Conservation (phyloP, 2,329 filamentous ascomycete genomes). For the Pseudodiploospora longispora region DNA sequence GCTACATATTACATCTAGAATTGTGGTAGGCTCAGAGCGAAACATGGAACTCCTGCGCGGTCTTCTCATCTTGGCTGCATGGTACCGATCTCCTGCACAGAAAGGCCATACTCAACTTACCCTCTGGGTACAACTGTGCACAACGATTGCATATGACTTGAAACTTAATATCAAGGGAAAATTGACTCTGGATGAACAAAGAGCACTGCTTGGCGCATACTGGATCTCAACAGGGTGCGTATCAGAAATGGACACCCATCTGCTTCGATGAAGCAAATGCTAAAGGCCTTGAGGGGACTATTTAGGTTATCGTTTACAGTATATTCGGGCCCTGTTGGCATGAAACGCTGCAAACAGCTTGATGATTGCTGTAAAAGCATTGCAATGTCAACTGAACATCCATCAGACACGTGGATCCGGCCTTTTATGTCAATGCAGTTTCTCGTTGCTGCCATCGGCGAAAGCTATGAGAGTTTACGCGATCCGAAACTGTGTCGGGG, state of each 20-base stretch:
- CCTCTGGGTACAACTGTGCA: slow-evolving; percentile 2
- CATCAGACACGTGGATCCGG: slow-evolving; percentile 7
- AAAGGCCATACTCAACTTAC: slow-evolving; percentile 7
- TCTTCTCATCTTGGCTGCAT: slow-evolving; percentile 6
- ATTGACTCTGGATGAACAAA: slow-evolving; percentile 4
- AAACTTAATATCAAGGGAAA: background rate
- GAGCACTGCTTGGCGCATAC: slow-evolving; percentile 7
- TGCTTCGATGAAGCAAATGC: background rate
- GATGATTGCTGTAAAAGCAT: slow-evolving; percentile 4
- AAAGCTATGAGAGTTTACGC: slow-evolving; percentile 1
- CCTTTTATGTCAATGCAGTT: slow-evolving; percentile 1
- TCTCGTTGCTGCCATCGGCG: slow-evolving; percentile 1
- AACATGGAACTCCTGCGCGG: slow-evolving; percentile 6
- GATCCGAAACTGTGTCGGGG: background rate
- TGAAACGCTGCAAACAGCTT: slow-evolving; percentile 1
- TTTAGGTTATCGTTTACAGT: too few relatives aligned
- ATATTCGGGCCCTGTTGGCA: background rate
- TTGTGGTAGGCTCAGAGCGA: slow-evolving; percentile 7
- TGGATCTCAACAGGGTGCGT: slow-evolving; percentile 3
- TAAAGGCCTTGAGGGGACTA: too few relatives aligned
- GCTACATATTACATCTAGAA: slow-evolving; percentile 6
- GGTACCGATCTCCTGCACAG: slow-evolving; percentile 8
- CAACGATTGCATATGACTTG: slow-evolving; percentile 7
- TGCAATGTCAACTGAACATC: slow-evolving; percentile 4
- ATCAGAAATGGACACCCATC: background rate